Percentiles rank a stretch among this genome's conserved stretches.
Conservation (phyloP, 345 rosid genomes). For the Odontarrhena argentea region DNA sequence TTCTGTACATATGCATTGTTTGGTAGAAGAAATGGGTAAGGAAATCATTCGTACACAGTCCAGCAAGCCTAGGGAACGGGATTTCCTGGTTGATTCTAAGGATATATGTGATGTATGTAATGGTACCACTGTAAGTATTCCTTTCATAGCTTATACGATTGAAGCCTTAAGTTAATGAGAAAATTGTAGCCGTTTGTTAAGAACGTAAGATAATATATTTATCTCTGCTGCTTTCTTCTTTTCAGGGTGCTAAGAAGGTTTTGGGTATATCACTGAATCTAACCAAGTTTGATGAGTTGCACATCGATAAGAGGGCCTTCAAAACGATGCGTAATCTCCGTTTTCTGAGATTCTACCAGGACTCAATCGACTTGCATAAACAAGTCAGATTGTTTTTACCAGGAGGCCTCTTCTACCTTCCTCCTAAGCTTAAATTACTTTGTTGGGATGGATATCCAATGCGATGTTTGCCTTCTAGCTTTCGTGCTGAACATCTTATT, state of each 20-base stretch:
- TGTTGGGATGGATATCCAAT: no score
- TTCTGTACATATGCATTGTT: conserved; percentile 30
- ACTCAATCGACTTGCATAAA: not conserved
- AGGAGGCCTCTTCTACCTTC: no score
- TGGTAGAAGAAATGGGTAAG: conserved; percentile 36
- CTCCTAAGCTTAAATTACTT: conserved; percentile 5
- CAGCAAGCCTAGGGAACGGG: conserved; percentile 9
- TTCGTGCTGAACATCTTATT: no score
- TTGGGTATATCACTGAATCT: conserved; percentile 21
- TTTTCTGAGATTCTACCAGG: conserved; percentile 19
- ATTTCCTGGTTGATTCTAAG: conserved; percentile 26
- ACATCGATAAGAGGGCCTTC: conserved; percentile 2
- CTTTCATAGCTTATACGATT: not conserved
- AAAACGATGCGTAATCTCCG: conserved; percentile 24
- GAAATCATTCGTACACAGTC: conserved; percentile 22
- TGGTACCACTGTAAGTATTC: conserved; percentile 3
- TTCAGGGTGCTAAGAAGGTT: no score
- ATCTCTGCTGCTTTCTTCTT: no score
- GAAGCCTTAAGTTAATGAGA: no score
- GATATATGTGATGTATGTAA: conserved; percentile 25
- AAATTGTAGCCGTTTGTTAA: no score
- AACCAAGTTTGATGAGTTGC: not conserved
- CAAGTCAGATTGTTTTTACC: no score
- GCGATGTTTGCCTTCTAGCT: no score
- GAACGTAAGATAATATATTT: no score